A percentile compares a stretch with the other conserved stretches of the same genome.
These are phyloP conservation scores for Cystobasidium slooffiae DNA, from an alignment of 1,284 basidiomycete genomes.

Conservation along the genomic window DNA sequence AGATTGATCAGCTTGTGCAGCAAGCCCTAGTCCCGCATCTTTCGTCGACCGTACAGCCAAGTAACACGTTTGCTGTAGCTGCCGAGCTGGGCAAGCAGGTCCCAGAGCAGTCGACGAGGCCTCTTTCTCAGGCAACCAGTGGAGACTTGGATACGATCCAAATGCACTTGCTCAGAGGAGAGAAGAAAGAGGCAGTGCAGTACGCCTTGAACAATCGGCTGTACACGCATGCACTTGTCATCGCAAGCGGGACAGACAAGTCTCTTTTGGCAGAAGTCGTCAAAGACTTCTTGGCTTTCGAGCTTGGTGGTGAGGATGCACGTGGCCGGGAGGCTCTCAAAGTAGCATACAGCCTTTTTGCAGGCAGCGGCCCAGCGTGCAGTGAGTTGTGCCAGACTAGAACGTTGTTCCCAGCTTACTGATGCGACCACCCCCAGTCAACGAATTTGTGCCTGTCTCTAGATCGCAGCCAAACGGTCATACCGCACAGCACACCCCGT, in stretches of 20 bases:
- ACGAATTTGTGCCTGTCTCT: slow-evolving; percentile 68
- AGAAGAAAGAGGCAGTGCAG: slow-evolving; percentile 82
- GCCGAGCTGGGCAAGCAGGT: slow-evolving; percentile 17
- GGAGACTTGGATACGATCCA: slow-evolving; percentile 77
- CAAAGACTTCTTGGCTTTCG: slow-evolving; percentile 78
- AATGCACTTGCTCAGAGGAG: slow-evolving; percentile 75
- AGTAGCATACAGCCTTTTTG: slow-evolving; percentile 82
- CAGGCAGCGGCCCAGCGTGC: slow-evolving; percentile 76
- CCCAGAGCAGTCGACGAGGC: slow-evolving; percentile 46
- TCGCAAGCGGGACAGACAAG: slow-evolving; percentile 89
- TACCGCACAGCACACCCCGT: not conserved
- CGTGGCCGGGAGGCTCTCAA: slow-evolving; percentile 68
- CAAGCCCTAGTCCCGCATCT: slow-evolving; percentile 66
- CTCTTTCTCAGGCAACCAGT: slow-evolving; percentile 60
- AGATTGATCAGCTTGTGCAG: slow-evolving; percentile 70
- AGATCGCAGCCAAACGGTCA: not conserved
- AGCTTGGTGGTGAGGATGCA: slow-evolving; percentile 63
- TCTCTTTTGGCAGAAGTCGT: slow-evolving; percentile 88
- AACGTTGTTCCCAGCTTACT: slow-evolving; percentile 24
- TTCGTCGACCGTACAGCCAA: not conserved
- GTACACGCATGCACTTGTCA: slow-evolving; percentile 96
- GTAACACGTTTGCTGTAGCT: slow-evolving; percentile 28
- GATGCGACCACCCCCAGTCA: slow-evolving; percentile 62
- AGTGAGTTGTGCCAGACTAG: slow-evolving; percentile 61
- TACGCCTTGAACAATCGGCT: slow-evolving; percentile 84